These are phyloP conservation scores for Arthrobotrys entomopaga DNA, from an alignment of 2,329 filamentous ascomycete genomes.

Conservation along the genomic window DNA sequence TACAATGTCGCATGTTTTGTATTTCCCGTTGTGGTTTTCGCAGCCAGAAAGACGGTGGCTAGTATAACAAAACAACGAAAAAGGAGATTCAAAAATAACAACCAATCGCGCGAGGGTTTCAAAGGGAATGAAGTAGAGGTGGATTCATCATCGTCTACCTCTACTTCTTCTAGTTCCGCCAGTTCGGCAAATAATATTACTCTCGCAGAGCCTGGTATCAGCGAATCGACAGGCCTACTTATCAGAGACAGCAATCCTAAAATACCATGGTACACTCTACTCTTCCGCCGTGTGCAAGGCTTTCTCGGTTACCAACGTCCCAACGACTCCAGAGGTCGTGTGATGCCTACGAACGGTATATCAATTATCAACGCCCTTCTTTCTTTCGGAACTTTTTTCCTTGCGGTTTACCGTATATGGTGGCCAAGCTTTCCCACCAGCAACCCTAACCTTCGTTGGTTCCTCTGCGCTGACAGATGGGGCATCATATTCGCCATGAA, in stretches of 20 bases:
- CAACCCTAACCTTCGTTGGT: constrained; percentile 60
- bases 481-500: constrained; percentile 68
- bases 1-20: constrained; percentile 39
- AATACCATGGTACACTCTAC: constrained; percentile 31
- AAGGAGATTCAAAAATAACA: not conserved
- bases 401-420: constrained; percentile 46
- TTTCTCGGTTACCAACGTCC: constrained; percentile 48
- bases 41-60: constrained; percentile 18
- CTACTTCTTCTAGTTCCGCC: constrained; percentile 24
- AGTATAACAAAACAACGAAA: constrained; percentile 21
- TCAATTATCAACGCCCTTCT: constrained; percentile 25
- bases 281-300: constrained; percentile 44
- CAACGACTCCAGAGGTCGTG: constrained; percentile 26
- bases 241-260: constrained; percentile 15
- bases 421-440: constrained; percentile 20
- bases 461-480: constrained; percentile 70
- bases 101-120: not conserved
- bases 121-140: not conserved
- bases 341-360: constrained; percentile 30
- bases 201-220: constrained; percentile 11
- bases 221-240: constrained; percentile 42
- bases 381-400: constrained; percentile 53
- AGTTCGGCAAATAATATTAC: constrained; percentile 8
- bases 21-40: constrained; percentile 39
- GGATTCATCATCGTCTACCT: not conserved